phyloP scores from a whole-genome alignment of 1,284 basidiomycete species.

The Kwoniella shivajii region DNA sequence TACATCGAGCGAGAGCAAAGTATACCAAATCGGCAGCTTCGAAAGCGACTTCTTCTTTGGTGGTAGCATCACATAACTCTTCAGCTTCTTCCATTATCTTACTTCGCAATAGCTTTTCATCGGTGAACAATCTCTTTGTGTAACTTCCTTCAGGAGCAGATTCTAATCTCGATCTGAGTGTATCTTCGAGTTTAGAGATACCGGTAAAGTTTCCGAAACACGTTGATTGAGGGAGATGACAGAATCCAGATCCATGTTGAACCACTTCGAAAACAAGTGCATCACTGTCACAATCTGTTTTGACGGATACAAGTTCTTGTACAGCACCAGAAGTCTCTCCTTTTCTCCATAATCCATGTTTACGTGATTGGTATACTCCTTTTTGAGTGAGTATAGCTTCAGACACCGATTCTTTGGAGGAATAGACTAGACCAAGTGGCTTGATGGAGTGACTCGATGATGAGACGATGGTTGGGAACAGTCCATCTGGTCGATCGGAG shows the following conservation, averaged over 20 bases:
- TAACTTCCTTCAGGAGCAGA: constrained; percentile 89
- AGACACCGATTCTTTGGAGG: constrained; percentile 82
- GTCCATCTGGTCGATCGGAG: constrained; percentile 87
- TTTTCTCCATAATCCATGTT: constrained; percentile 95
- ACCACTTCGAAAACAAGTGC: constrained; percentile 88
- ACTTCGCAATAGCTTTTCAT: constrained; percentile 75
- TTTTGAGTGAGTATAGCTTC: constrained; percentile 86
- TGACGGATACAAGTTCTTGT: constrained; percentile 81
- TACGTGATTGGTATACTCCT: constrained; percentile 95
- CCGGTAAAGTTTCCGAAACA: constrained; percentile 79
- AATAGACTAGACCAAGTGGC: constrained; percentile 93
- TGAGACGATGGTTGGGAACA: constrained; percentile 86
- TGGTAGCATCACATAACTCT: constrained; percentile 84
- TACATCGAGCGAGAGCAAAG: constrained; percentile 87
- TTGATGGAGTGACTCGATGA: constrained; percentile 72
- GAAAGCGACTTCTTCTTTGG: constrained; percentile 84
- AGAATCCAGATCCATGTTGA: constrained; percentile 91
- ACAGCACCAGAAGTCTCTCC: constrained; percentile 94
- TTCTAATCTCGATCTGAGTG: constrained; percentile 70
- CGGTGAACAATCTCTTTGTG: constrained; percentile 84
- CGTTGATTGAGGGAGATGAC: constrained; percentile 80
- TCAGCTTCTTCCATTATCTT: constrained; percentile 99
- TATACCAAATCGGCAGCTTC: constrained; percentile 96
- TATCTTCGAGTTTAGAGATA: constrained; percentile 78
- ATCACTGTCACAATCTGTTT: constrained; percentile 91